Percentiles rank a stretch among this genome's conserved stretches.
These are phyloP conservation scores for Pseudogymnoascus sp. DNA, from an alignment of 2,329 filamentous ascomycete species.

Conservation along the genomic window DNA sequence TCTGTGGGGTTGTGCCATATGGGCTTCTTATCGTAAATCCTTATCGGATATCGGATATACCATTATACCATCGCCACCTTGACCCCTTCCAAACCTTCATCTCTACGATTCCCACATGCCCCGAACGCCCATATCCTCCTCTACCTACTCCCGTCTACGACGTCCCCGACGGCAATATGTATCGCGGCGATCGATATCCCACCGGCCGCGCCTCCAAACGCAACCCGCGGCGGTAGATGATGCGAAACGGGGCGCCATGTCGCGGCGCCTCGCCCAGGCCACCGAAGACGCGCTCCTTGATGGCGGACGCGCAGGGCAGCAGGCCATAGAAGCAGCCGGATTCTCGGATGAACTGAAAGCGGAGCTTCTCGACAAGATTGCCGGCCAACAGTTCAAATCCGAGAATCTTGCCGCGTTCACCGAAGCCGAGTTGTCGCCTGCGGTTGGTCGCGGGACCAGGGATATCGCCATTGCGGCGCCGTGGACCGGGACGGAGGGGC, in stretches of 20 bases:
- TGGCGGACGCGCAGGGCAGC: constrained; percentile 51
- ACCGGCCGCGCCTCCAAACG: not conserved
- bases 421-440: constrained; percentile 40
- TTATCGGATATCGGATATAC: no score
- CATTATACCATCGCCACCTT: no score
- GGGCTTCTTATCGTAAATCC: no score
- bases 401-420: constrained; percentile 42
- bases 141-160: no score
- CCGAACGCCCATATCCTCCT: no score
- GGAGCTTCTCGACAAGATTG: constrained; percentile 48
- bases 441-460: constrained; percentile 60
- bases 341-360: constrained; percentile 57
- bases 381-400: constrained; percentile 44
- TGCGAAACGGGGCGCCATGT: constrained; percentile 33
- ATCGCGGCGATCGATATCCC: not conserved
- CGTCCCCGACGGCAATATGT: not conserved
- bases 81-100: no score
- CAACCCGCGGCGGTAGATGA: not conserved
- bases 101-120: no score
- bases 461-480: constrained; percentile 58
- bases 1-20: no score
- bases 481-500: constrained; percentile 72
- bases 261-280: constrained; percentile 50
- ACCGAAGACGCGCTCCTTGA: constrained; percentile 54
- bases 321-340: constrained; percentile 52